Conservation (phyloP, 2,329 filamentous ascomycete genomes). For the Paecilomyces dactylethromorphus region DNA sequence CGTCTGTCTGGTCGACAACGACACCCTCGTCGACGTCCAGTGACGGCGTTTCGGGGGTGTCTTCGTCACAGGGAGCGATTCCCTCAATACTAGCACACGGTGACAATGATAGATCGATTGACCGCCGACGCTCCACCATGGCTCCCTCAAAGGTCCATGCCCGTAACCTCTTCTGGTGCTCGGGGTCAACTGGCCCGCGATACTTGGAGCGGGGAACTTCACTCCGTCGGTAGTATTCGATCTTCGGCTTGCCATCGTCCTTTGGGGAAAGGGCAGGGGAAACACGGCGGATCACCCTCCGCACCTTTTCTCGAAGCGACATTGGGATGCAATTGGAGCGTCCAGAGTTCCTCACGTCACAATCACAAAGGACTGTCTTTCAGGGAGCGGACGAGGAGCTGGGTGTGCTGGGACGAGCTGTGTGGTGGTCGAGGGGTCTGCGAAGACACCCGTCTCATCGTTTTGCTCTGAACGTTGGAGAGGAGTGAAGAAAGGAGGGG, state of each 20-base stretch:
- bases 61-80: slow-evolving; percentile 9
- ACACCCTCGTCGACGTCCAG: slow-evolving; percentile 14
- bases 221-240: slow-evolving; percentile 43
- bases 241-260: slow-evolving; percentile 31
- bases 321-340: slow-evolving; percentile 15
- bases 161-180: slow-evolving; percentile 37
- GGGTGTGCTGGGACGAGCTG: slow-evolving; percentile 25
- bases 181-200: slow-evolving; percentile 40
- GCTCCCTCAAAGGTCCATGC: slow-evolving; percentile 39
- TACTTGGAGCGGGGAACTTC: slow-evolving; percentile 45
- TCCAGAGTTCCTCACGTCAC: slow-evolving; percentile 11
- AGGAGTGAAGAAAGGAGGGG: neutral
- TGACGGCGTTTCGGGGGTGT: slow-evolving; percentile 10
- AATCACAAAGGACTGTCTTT: slow-evolving; percentile 21
- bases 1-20: slow-evolving; percentile 13
- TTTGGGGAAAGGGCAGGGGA: slow-evolving; percentile 12
- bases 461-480: slow-evolving; percentile 11
- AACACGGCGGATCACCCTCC: slow-evolving; percentile 27
- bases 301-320: slow-evolving; percentile 32
- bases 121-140: slow-evolving; percentile 26
- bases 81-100: slow-evolving; percentile 25
- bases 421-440: slow-evolving; percentile 11
- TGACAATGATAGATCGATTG: slow-evolving; percentile 30
- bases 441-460: slow-evolving; percentile 19
- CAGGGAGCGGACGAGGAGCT: slow-evolving; percentile 21